Conservation (phyloP, 1,284 basidiomycete genomes). For the Hemileia vastatrix region DNA sequence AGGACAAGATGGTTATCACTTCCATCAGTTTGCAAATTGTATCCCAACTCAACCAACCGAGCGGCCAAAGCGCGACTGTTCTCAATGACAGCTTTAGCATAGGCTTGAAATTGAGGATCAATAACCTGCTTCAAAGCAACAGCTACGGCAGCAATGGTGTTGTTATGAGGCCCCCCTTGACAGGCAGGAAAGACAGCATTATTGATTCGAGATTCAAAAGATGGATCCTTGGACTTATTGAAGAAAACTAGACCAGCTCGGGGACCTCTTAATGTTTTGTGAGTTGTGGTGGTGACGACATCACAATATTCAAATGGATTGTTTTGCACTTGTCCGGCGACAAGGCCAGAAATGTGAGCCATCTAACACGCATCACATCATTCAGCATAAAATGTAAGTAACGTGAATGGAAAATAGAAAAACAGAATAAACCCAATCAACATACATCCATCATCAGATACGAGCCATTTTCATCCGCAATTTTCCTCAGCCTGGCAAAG, state of each 20-base stretch:
- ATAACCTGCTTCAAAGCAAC: slow-evolving; percentile 89
- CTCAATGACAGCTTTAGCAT: slow-evolving; percentile 86
- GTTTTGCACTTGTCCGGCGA: slow-evolving; percentile 84
- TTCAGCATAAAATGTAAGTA: too few species aligned
- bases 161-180: slow-evolving; percentile 99
- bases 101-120: slow-evolving; percentile 80
- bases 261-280: slow-evolving; percentile 98
- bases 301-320: slow-evolving; percentile 96
- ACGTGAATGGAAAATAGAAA: slow-evolving; percentile 39
- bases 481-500: slow-evolving; percentile 69
- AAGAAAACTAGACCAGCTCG: slow-evolving; percentile 99
- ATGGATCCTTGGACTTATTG: slow-evolving; percentile 76
- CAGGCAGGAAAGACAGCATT: slow-evolving; percentile 99
- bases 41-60: slow-evolving; percentile 64
- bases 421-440: neutral
- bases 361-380: slow-evolving; percentile 55
- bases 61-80: slow-evolving; percentile 70
- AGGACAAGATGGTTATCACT: slow-evolving; percentile 97
- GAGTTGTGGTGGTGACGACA: slow-evolving; percentile 92
- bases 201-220: slow-evolving; percentile 92
- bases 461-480: slow-evolving; percentile 77
- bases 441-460: slow-evolving; percentile 50
- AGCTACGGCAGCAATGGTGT: slow-evolving; percentile 93
- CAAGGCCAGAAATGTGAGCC: slow-evolving; percentile 91
- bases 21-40: slow-evolving; percentile 93